phyloP scores from a whole-genome alignment of 768 basidiomycete genomes.

The Mycena vitilis region DNA sequence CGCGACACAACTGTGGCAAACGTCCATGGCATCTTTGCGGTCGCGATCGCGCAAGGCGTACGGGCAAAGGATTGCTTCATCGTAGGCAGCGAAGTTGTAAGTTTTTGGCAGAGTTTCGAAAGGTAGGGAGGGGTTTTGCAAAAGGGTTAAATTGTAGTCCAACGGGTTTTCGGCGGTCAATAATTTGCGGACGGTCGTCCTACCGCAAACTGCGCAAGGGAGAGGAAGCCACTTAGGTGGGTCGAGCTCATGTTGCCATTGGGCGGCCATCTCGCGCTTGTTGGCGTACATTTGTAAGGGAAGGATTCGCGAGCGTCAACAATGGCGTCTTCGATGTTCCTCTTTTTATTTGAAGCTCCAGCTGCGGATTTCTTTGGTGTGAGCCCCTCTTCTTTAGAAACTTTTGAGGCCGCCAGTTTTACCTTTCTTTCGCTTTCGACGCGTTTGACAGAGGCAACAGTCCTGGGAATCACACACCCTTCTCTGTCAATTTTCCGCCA shows the following conservation, averaged over 20 bases:
- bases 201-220: conserved; percentile 3
- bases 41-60: not conserved
- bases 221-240: not conserved
- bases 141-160: not conserved
- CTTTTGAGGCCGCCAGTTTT: no score
- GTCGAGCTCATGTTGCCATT: not conserved
- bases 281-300: not conserved
- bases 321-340: no score
- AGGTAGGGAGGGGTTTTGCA: not conserved
- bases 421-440: no score
- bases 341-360: no score
- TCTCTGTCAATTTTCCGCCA: no score
- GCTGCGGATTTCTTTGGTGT: no score
- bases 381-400: no score
- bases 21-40: not conserved
- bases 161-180: not conserved
- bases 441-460: no score
- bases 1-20: not conserved
- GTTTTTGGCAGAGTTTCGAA: not conserved
- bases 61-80: not conserved
- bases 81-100: not conserved
- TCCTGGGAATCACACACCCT: no score
- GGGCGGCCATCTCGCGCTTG: not conserved
- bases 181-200: not conserved
- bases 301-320: not conserved